These are phyloP conservation scores for Dendrobium nobile DNA, from an alignment of 106 monocot species.

Conservation along the genomic window DNA sequence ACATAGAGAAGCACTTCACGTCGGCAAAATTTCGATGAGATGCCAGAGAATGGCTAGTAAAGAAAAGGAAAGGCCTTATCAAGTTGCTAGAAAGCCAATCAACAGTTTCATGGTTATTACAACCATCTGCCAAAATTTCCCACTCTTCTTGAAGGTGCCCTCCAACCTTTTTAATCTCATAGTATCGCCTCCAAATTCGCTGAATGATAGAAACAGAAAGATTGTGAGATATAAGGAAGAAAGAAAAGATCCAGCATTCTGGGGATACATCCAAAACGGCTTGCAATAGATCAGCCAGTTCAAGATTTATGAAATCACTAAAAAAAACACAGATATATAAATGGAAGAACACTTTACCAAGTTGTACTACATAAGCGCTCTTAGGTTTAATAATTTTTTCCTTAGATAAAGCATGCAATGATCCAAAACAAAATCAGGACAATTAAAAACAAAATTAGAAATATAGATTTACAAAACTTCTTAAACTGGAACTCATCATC, in stretches of 20 bases:
- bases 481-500: too few species aligned
- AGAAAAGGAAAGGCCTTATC: constrained; percentile 84
- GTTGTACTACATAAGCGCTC: not conserved
- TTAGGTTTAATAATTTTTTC: not conserved
- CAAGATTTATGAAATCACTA: not conserved
- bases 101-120: constrained; percentile 18
- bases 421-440: too few species aligned
- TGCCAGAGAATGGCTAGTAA: constrained; percentile 34
- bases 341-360: not conserved
- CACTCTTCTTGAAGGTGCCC: constrained; percentile 59
- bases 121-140: constrained; percentile 28
- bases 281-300: not conserved
- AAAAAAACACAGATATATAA: not conserved
- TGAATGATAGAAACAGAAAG: constrained; percentile 17
- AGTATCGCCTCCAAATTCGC: constrained; percentile 76
- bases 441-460: too few species aligned
- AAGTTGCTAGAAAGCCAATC: constrained; percentile 52
- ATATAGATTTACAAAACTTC: too few species aligned
- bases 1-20: constrained; percentile 29
- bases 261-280: not conserved
- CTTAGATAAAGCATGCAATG: too few species aligned
- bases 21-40: constrained; percentile 23
- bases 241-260: not conserved
- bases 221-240: not conserved
- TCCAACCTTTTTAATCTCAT: constrained; percentile 48